These are phyloP conservation scores for Ligustrum vulgare DNA, from an alignment of 257 asterid species.

Conservation along the genomic window DNA sequence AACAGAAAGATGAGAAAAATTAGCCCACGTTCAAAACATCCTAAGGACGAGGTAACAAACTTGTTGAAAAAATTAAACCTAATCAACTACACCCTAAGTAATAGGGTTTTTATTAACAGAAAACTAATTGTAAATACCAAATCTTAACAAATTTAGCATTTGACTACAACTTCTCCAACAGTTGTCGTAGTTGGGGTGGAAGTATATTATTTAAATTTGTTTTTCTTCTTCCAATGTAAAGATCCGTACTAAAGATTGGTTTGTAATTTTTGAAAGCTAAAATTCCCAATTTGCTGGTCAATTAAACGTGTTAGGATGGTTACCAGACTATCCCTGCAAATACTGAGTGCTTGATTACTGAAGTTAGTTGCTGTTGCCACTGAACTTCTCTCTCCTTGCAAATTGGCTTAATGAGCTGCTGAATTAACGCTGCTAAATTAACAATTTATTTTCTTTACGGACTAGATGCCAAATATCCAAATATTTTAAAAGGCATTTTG, in stretches of 20 bases:
- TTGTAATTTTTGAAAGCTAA: not conserved
- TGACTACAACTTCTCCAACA: too few relatives aligned
- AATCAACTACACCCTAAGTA: too few relatives aligned
- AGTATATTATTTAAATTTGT: not conserved
- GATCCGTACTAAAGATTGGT: constrained; percentile 5
- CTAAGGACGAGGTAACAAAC: too few relatives aligned
- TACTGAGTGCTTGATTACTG: not conserved
- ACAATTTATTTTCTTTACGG: too few relatives aligned
- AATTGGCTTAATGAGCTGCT: not conserved
- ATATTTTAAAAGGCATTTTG: not conserved
- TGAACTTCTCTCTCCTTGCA: not conserved
- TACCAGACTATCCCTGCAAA: not conserved
- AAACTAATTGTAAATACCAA: too few relatives aligned
- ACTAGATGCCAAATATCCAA: not conserved
- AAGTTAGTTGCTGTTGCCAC: constrained; percentile 10
- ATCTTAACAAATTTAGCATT: too few relatives aligned
- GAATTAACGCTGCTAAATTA: too few relatives aligned
- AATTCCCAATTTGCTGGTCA: not conserved
- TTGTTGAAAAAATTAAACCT: too few relatives aligned
- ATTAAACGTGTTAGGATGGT: not conserved
- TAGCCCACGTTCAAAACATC: too few relatives aligned
- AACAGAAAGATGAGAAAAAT: too few relatives aligned
- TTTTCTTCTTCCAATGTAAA: constrained; percentile 7
- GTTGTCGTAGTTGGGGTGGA: not conserved
- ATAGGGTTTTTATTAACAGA: too few relatives aligned